Base-by-base conservation (phyloP, 2,329 filamentous ascomycete species). In the Fusarium sp. region DNA sequence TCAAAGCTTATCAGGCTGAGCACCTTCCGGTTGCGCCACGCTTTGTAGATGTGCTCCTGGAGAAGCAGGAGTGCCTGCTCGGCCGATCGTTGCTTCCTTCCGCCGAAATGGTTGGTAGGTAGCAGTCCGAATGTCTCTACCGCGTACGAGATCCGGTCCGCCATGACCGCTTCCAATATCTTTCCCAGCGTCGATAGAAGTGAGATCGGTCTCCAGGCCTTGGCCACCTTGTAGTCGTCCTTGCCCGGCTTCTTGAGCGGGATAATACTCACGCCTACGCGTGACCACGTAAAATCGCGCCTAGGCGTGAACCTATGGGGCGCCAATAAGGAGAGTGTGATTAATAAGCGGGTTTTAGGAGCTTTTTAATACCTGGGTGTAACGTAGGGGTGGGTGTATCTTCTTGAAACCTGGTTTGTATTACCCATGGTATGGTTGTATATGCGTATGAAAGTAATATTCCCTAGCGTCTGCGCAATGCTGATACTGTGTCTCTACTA, bases 141-240 rank as follows among this genome's bases (percentile, higher is more conserved):
- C 1, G 59, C 40, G 9, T 62, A 21, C 9, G 59, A 53, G 23
- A 54, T 62, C 0, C 49, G 6, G 4, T 62, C 47, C 10, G 59
- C 47, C 6, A 61, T 13, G 3, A 53, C 59, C 4, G 47, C 6
- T n/a, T 60, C 35, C 3, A 60, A 18, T 2, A 60, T 33, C 65
- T 81, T 81, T 9, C 77, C 76, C 1, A 80, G 61, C 10, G 72
- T 80, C 5, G 73, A 58, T 2, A 80, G 67, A 1, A 80, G 73
- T 18, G 74, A 79, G 67, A 79, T 81, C 25, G 67, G 74, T 53
- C 76, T 60, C 72, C 64, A 79, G 15, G 64, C 72, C 50, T 80
- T 79, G 12, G 75, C 73, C 4, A 28, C 57, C 49, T 64, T 74
- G 46, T 79, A 81, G 67, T 80, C 65, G 9, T 42, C 62, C 44